Base-by-base conservation (phyloP, 129 eudicot species). In the sunflower (Helianthus annuus) region DNA sequence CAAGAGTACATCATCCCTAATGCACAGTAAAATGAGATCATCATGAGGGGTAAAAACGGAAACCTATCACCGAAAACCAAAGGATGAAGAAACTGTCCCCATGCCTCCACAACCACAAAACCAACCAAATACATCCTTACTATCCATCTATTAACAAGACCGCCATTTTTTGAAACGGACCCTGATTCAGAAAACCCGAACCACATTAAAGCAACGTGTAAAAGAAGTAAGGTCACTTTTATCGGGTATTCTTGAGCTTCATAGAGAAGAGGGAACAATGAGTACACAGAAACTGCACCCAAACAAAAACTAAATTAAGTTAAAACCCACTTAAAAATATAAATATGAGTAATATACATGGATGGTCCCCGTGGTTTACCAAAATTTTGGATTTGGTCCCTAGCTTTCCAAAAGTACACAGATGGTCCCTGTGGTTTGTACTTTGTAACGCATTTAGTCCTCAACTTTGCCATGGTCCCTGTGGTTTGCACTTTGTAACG, bases 161-260 rank as follows among this genome's bases (percentile, higher is more conserved):
- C 79, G 2, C 73, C 79, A 55, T 29, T 34, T 44, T 66, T 78
- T 5, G 59, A 64, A 38, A 63, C 17, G 19, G 75, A 61, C 8
- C 45, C 45, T 40, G 45, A 53, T n/a, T 60, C 70, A 1, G 97
- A 88, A 67, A 90, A 90, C 44, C 96, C 96, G 63, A 68, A 81
- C 87, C 86, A 88, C 83, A 88, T 83, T 36, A 95, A 74, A 61
- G 59, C 49, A 10, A 73, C 70, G 57, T 90, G 84, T 73, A 86
- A 71, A 57, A 87, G 72, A 56, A 90, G 88, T 54, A 90, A 56
- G 16, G 78, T 11, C 78, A 88, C 89, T 80, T 95, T 95, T 6
- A 95, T 83, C 6, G 91, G 97, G 70, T 95, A 95, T 61, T 95
- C 99, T 88, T 83, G 92, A 60, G 85, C 84, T 88, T 90, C 97